Base-by-base conservation (phyloP, 805 yeast genomes). In the Millerozyma miso region DNA sequence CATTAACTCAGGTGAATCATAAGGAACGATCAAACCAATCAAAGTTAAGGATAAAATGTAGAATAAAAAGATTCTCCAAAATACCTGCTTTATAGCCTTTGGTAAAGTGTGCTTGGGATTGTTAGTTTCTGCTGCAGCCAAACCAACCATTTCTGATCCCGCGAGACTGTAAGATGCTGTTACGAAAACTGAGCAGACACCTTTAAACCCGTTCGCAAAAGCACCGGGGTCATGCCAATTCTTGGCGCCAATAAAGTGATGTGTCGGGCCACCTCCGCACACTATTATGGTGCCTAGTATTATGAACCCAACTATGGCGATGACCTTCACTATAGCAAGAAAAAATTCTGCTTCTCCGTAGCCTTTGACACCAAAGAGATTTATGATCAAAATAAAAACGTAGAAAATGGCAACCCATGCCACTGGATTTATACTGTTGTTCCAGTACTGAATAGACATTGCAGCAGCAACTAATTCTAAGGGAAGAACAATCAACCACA, bases 21-120 rank as follows among this genome's bases (percentile, higher is more conserved):
- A 77, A 39, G 88, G 88, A 20, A 69, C 74, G 43, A 69, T 55
- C 34, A 57, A 59, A 10, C 73, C 73, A 23, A 69, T 62, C 37
- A 66, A 45, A 10, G 60, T 58, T 41, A 64, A 56, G 1, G 66
- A 55, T 31, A 54, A 49, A 44, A 69, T 56, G 58, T 67, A 70
- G 49, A 70, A 70, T 38, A 69, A 44, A 44, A 67, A 61, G 39
- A 70, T 58, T 54, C 76, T 55, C 72, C 73, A 65, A 49, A 70
- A 69, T 1, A 69, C 73, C 47, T 70, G 74, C 43, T 64, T 64
- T 29, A 69, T 62, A 13, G 76, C 76, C 37, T 55, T 60, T 12
- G 76, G 76, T 42, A 70, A 56, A 2, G 66, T 59, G 37, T 60
- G 58, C 15, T 64, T 45, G 1, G 76, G 76, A 49, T 70, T 62